These are phyloP conservation scores for Ceratobasidium sp. DNA, from an alignment of 1,284 basidiomycete genomes.

Conservation along the genomic window DNA sequence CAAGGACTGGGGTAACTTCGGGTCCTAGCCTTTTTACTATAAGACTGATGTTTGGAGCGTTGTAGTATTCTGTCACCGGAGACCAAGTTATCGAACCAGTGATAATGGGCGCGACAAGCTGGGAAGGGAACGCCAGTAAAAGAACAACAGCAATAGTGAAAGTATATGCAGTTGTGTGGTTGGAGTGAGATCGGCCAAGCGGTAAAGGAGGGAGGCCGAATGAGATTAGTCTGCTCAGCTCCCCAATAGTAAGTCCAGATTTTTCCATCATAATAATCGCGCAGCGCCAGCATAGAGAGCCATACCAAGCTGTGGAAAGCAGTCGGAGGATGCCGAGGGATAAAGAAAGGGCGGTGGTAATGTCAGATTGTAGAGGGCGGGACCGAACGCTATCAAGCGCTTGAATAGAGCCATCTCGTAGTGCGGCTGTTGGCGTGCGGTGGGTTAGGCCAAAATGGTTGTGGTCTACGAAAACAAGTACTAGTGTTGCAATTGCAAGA, in stretches of 20 bases:
- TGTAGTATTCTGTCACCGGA: not conserved
- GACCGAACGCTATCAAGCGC: not conserved
- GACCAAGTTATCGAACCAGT: constrained; percentile 22
- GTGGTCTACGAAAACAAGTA: not conserved
- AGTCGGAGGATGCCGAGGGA: not conserved
- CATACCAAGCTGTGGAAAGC: not conserved
- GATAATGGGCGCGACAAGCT: constrained; percentile 1
- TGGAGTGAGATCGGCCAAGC: not conserved
- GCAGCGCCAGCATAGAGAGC: constrained; percentile 16
- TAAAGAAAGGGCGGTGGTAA: constrained; percentile 24
- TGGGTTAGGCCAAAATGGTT: not conserved
- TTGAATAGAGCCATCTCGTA: constrained; percentile 1
- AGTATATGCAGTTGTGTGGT: not conserved
- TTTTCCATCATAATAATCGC: constrained; percentile 28
- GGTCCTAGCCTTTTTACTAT: not conserved
- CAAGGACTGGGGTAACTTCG: not conserved
- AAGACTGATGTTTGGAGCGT: not conserved
- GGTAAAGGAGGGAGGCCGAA: constrained; percentile 1
- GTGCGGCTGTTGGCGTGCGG: not conserved
- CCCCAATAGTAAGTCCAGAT: not conserved
- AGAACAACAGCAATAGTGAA: not conserved
- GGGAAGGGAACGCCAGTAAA: not conserved
- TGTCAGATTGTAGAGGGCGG: constrained; percentile 10
- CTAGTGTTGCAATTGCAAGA: not conserved
- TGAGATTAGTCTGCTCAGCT: constrained; percentile 6